Evolutionary conservation across 257 asterid genomes (phyloP).

Genomic region (Echium plantagineum): DNA sequence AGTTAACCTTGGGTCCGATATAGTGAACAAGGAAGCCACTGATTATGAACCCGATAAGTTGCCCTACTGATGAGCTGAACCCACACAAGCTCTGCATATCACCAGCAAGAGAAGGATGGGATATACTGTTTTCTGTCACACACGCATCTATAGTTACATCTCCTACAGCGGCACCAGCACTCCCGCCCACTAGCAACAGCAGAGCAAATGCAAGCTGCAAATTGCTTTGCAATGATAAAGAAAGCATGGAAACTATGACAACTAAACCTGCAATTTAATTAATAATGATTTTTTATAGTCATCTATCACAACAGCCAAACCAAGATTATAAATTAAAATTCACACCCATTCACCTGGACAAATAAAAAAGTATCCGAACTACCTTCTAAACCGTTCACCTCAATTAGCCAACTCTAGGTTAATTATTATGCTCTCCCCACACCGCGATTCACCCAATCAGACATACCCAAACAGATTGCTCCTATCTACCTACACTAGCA

Average conservation of each 20-base stretch:
- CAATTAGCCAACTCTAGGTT: too few species aligned
- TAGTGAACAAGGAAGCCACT: conserved; percentile 83
- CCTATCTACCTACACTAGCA: too few species aligned
- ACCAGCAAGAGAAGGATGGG: conserved; percentile 69
- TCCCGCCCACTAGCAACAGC: conserved; percentile 58
- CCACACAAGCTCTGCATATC: conserved; percentile 94
- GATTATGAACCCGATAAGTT: conserved; percentile 64
- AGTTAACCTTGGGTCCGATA: conserved; percentile 76
- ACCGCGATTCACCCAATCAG: too few species aligned
- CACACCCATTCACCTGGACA: too few species aligned
- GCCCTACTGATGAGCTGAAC: conserved; percentile 77
- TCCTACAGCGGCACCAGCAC: conserved; percentile 93
- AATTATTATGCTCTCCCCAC: too few species aligned
- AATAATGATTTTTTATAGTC: background rate
- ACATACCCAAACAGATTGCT: too few species aligned
- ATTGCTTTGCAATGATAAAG: conserved; percentile 53
- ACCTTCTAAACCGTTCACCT: too few species aligned
- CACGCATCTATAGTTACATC: conserved; percentile 97
- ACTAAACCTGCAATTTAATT: conserved; percentile 40
- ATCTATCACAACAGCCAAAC: background rate
- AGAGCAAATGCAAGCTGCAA: conserved; percentile 64
- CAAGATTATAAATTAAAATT: background rate
- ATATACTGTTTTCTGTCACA: conserved; percentile 76
- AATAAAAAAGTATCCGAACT: too few species aligned
- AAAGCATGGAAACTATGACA: conserved; percentile 66